These are phyloP conservation scores for Cylindrotheca closterium DNA, from an alignment of 108 stramenopile genomes.

Conservation along the genomic window DNA sequence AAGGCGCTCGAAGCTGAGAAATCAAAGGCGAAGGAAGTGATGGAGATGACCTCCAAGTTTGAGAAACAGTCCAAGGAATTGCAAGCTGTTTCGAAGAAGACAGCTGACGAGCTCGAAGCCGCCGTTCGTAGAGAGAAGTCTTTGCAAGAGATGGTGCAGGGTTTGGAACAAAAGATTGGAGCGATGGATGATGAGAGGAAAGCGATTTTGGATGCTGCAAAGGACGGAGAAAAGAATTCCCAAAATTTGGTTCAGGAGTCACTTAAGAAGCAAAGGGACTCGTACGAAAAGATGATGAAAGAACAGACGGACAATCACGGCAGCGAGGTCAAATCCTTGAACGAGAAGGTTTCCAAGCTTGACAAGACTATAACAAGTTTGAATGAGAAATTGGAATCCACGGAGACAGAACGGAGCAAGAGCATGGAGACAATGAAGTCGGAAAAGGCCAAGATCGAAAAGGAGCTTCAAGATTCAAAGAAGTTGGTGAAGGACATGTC, in stretches of 20 bases:
- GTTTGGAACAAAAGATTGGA: constrained; percentile 11
- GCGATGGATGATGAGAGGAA: constrained; percentile 27
- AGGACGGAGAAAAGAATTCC: constrained; percentile 26
- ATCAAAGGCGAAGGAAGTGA: neutral
- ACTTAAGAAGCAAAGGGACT: constrained; percentile 32
- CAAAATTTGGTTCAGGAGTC: constrained; percentile 32
- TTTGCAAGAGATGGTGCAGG: constrained; percentile 15
- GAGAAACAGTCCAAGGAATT: constrained; percentile 6
- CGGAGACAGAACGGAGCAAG: neutral
- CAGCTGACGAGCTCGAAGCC: constrained; percentile 11
- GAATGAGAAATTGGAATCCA: neutral
- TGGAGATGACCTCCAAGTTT: constrained; percentile 1
- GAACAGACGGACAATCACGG: constrained; percentile 26
- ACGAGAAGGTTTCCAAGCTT: constrained; percentile 16
- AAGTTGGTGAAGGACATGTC: too few species aligned
- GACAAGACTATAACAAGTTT: constrained; percentile 1
- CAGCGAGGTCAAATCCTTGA: constrained; percentile 22
- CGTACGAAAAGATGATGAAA: constrained; percentile 36
- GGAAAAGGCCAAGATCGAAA: neutral
- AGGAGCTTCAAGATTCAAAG: neutral
- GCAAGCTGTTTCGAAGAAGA: constrained; percentile 6
- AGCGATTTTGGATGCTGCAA: constrained; percentile 21
- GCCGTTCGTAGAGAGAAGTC: constrained; percentile 9
- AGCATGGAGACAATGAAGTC: neutral
- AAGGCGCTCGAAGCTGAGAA: constrained; percentile 1